phyloP scores from a whole-genome alignment of 495 filamentous ascomycete genomes.

The Penicillium cosmopolitanum region DNA sequence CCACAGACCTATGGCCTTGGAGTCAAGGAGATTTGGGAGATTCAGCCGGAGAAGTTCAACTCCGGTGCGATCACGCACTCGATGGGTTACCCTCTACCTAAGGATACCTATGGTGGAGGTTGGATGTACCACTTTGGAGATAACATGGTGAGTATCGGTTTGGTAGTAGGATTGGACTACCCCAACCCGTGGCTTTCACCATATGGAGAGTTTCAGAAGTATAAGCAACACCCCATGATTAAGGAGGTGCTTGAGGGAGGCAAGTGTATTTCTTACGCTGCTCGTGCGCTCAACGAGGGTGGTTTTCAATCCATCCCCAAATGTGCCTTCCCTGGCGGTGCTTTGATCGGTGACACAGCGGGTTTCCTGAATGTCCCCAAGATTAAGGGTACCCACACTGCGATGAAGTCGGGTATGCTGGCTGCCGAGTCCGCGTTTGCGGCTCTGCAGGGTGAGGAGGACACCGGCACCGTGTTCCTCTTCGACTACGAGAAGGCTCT shows the following conservation, averaged over 20 bases:
- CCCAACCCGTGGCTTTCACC: constrained; percentile 95
- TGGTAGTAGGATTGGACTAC: constrained; percentile 95
- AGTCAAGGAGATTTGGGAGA: constrained; percentile 96
- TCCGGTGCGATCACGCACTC: constrained; percentile 87
- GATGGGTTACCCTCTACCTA: constrained; percentile 89
- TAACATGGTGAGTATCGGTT: constrained; percentile 90
- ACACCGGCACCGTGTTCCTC: constrained; percentile 76
- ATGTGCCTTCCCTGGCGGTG: constrained; percentile 93
- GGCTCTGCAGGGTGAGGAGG: constrained; percentile 63
- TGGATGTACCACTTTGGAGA: constrained; percentile 99
- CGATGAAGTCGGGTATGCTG: constrained; percentile 97
- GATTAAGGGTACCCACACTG: constrained; percentile 97
- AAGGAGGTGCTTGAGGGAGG: constrained; percentile 81
- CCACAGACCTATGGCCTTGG: constrained; percentile 95
- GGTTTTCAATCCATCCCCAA: constrained; percentile 98
- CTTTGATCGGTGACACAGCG: constrained; percentile 93
- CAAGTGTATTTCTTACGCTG: constrained; percentile 97
- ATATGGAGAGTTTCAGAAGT: constrained; percentile 96
- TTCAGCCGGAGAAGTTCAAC: constrained; percentile 88
- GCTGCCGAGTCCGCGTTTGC: constrained; percentile 86
- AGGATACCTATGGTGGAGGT: constrained; percentile 90
- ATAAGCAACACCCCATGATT: constrained; percentile 96
- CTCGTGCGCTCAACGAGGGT: constrained; percentile 90
- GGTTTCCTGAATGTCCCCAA: constrained; percentile 98
- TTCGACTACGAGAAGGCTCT: constrained; percentile 93